Base-by-base conservation (phyloP, 768 basidiomycete genomes). In the Basidioascus undulatus region DNA sequence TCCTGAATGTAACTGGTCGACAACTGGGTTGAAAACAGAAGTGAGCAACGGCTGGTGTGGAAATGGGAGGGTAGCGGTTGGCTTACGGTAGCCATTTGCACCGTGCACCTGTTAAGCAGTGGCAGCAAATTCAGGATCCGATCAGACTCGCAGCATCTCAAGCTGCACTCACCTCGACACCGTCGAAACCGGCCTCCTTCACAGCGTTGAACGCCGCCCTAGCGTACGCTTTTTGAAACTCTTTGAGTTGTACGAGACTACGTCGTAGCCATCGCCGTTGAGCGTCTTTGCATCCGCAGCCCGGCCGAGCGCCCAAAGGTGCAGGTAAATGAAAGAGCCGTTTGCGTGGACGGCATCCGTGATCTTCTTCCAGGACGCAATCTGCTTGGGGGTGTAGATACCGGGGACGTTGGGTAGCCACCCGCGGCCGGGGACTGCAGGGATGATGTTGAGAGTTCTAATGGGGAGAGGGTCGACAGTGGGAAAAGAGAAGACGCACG, bases 1-100 rank as follows among this genome's bases (percentile, higher is more conserved):
- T 60, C 51, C 49, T 74, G 70, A 9, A 72, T 44, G 61, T n/a
- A 77, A 76, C 51, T 76, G 71, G 49, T 76, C 70, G 40, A 61
- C 43, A 5, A 62, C n/a, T n/a, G n/a, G 53, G n/a, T n/a, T n/a
- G n/a, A n/a, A n/a, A n/a, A 28, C 8, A 13, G 27, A 13, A 13
- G 27, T 28, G 7, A 7, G 8, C 27, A 13, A 13, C n/a, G n/a
- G n/a, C n/a, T n/a, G n/a, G n/a, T n/a, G n/a, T n/a, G n/a, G 27
- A 28, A 7, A n/a, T n/a, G n/a, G n/a, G n/a, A n/a, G n/a, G n/a
- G n/a, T n/a, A n/a, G n/a, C n/a, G n/a, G n/a, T n/a, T n/a, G n/a
- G n/a, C n/a, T n/a, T n/a, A n/a, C n/a, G n/a, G n/a, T n/a, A n/a
- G n/a, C 34, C 34, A 15, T 37, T 9, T 18, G 34, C 34, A 16